Percentiles rank a stretch among this genome's conserved stretches.
phyloP scores from a whole-genome alignment of 345 rosid species.

The Sapria himalayana region DNA sequence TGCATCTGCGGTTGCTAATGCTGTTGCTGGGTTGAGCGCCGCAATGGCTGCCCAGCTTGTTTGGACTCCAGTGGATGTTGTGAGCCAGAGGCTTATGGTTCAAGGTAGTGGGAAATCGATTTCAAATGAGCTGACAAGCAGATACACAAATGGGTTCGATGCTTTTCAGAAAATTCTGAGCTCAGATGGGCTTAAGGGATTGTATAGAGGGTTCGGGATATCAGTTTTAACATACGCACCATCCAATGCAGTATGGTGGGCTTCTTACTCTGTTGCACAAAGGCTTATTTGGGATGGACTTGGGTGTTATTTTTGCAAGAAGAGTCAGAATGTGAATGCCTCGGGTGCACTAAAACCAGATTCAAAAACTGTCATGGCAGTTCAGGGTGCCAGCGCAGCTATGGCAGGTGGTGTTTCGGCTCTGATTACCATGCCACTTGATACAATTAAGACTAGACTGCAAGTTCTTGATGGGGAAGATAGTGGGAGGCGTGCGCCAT shows the following conservation, averaged over 20 bases:
- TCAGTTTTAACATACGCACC: conserved; percentile 79
- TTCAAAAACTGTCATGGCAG: conserved; percentile 53
- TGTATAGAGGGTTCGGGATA: conserved; percentile 74
- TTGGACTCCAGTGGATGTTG: conserved; percentile 94
- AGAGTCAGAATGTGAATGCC: conserved; percentile 15
- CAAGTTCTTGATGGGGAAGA: conserved; percentile 75
- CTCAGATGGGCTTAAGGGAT: conserved; percentile 44
- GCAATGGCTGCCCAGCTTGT: conserved; percentile 89
- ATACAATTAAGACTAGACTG: conserved; percentile 81
- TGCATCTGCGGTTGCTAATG: conserved; percentile 53
- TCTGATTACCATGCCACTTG: conserved; percentile 79
- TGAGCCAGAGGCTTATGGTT: conserved; percentile 84
- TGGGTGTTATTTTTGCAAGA: conserved; percentile 30
- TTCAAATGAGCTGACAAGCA: conserved; percentile 25
- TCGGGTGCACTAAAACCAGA: conserved; percentile 24
- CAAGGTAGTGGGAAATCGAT: conserved; percentile 22
- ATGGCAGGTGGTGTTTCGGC: conserved; percentile 93
- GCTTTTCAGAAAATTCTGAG: conserved; percentile 47
- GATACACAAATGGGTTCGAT: conserved; percentile 55
- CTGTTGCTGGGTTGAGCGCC: conserved; percentile 59
- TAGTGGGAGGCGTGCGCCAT: conserved; percentile 49
- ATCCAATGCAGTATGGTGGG: conserved; percentile 80
- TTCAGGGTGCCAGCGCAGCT: conserved; percentile 89
- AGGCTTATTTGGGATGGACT: conserved; percentile 38
- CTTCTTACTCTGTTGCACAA: conserved; percentile 54